These are phyloP conservation scores for Isabelozyma rhagii DNA, from an alignment of 805 yeast species.

Conservation along the genomic window DNA sequence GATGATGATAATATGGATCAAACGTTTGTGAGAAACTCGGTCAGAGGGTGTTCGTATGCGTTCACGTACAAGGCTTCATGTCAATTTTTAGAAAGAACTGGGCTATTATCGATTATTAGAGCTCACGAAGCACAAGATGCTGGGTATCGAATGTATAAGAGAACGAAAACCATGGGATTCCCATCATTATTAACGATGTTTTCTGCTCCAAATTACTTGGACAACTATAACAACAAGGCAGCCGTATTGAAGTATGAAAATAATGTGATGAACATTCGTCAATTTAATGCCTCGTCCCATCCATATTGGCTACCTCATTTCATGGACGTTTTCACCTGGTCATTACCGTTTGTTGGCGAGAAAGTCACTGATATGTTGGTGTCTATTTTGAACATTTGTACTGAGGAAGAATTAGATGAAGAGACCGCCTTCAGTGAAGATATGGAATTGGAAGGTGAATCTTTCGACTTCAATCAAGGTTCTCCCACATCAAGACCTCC, in stretches of 20 bases:
- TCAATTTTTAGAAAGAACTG: slow-evolving; percentile 72
- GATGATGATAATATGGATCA: slow-evolving; percentile 45
- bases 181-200: slow-evolving; percentile 89
- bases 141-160: slow-evolving; percentile 91
- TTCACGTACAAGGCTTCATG: slow-evolving; percentile 82
- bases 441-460: slow-evolving; percentile 6
- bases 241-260: slow-evolving; percentile 90
- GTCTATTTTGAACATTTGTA: slow-evolving; percentile 85
- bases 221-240: slow-evolving; percentile 89
- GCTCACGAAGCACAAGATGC: slow-evolving; percentile 99
- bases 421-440: slow-evolving; percentile 49
- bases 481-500: not conserved
- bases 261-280: slow-evolving; percentile 92
- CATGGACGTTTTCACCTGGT: slow-evolving; percentile 97
- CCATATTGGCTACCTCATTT: slow-evolving; percentile 97
- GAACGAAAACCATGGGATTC: slow-evolving; percentile 79
- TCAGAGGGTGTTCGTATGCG: slow-evolving; percentile 90
- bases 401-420: slow-evolving; percentile 89
- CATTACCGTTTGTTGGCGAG: slow-evolving; percentile 95
- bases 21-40: slow-evolving; percentile 61
- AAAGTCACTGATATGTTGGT: slow-evolving; percentile 92
- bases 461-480: not conserved
- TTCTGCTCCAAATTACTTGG: slow-evolving; percentile 94
- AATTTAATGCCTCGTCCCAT: slow-evolving; percentile 88
- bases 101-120: slow-evolving; percentile 78